Conservation (phyloP, 331 rosid genomes). For the Rosa hybrid region DNA sequence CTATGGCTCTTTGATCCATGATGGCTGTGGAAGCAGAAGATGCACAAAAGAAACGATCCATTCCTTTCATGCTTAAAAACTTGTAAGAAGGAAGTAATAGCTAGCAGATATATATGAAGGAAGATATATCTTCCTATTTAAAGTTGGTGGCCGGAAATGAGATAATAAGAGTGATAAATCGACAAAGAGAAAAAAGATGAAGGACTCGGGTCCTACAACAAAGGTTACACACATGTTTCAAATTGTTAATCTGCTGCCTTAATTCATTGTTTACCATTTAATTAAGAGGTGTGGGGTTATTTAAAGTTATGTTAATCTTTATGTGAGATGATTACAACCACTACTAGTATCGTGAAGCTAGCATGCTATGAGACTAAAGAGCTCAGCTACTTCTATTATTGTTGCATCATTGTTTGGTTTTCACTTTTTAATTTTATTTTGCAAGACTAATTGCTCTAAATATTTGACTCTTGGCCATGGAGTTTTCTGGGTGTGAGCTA, state of each 20-base stretch:
- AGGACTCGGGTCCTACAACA: conserved; percentile 27
- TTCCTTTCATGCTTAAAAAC: conserved; percentile 21
- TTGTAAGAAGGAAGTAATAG: not conserved
- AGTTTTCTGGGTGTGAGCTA: not conserved
- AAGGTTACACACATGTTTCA: not conserved
- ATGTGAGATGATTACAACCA: conserved; percentile 50
- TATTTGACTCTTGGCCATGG: not conserved
- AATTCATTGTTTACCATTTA: not conserved
- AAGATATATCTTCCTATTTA: not conserved
- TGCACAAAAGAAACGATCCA: conserved; percentile 61
- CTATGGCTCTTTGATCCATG: conserved; percentile 45
- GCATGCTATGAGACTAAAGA: conserved; percentile 12
- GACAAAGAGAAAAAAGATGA: not conserved
- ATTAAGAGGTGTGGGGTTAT: conserved; percentile 26
- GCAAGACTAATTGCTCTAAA: not conserved
- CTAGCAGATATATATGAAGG: not conserved
- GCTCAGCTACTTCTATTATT: conserved; percentile 36
- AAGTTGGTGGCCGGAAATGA: conserved; percentile 7
- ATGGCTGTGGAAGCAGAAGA: conserved; percentile 78
- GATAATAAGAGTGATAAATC: not conserved
- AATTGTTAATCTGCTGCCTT: not conserved
- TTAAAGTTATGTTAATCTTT: conserved; percentile 14
- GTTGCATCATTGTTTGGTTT: conserved; percentile 44
- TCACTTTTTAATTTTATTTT: not conserved
- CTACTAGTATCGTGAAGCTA: conserved; percentile 36